Conservation (phyloP, 768 basidiomycete genomes). For the Mycena amicta region DNA sequence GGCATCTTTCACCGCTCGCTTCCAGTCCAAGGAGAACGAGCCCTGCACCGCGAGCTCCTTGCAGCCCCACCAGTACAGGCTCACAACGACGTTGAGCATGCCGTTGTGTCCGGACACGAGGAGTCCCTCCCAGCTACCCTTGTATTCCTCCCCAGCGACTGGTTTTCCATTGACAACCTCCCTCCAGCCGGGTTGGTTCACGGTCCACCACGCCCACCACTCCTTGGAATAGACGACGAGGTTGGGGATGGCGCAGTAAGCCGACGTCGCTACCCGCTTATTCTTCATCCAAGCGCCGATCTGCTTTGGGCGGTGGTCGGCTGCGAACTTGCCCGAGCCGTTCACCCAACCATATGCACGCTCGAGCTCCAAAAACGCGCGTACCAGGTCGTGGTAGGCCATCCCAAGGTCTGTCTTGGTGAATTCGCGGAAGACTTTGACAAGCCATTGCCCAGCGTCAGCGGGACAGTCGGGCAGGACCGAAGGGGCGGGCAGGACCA, state of each 20-base stretch:
- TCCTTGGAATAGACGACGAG: neutral
- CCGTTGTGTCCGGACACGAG: neutral
- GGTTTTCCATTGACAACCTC: neutral
- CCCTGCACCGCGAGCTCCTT: neutral
- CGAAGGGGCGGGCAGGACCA: too few relatives aligned
- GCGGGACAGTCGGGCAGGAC: neutral
- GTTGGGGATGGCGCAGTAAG: neutral
- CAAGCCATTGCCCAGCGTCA: neutral
- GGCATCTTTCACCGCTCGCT: neutral
- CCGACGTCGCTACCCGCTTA: slow-evolving; percentile 5
- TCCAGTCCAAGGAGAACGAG: neutral
- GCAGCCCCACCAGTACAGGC: slow-evolving; percentile 3
- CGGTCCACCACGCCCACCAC: slow-evolving; percentile 11
- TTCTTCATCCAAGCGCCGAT: neutral
- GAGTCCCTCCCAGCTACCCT: neutral
- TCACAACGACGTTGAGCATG: neutral
- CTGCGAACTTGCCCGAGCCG: neutral
- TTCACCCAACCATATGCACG: neutral
- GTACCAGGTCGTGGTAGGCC: neutral
- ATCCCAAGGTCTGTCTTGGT: neutral
- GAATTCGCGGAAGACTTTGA: neutral
- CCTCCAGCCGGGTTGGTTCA: slow-evolving; percentile 13
- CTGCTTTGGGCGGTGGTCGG: slow-evolving; percentile 1
- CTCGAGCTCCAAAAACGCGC: neutral
- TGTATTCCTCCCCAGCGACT: neutral